phyloP scores from a whole-genome alignment of 129 eudicot genomes.

The Kitagawia praeruptora region DNA sequence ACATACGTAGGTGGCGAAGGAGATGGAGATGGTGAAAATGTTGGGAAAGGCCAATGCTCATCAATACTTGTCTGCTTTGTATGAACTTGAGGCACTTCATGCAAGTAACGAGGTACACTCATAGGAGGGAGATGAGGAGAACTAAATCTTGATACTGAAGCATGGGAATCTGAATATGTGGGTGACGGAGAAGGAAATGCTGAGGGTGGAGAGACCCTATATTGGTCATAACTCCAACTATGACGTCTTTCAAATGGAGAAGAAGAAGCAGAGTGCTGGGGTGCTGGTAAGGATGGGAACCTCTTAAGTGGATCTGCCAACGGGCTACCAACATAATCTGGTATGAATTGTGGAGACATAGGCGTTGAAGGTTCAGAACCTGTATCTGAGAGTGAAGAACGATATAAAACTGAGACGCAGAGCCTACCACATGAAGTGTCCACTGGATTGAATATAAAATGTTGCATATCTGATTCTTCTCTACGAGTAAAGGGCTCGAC shows the following conservation, averaged over 20 bases:
- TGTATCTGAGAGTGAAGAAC: slow-evolving; percentile 40
- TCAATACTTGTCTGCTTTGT: slow-evolving; percentile 39
- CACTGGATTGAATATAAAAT: slow-evolving; percentile 61
- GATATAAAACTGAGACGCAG: slow-evolving; percentile 63
- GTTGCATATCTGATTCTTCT: slow-evolving; percentile 81
- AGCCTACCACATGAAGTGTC: slow-evolving; percentile 83
- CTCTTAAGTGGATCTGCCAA: slow-evolving; percentile 69
- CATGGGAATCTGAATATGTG: slow-evolving; percentile 62
- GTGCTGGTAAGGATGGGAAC: slow-evolving; percentile 48
- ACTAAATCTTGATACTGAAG: slow-evolving; percentile 35
- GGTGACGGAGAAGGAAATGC: slow-evolving; percentile 71
- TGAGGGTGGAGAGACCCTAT: slow-evolving; percentile 49
- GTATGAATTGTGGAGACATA: slow-evolving; percentile 70
- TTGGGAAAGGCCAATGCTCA: slow-evolving; percentile 64
- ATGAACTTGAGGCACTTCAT: slow-evolving; percentile 42
- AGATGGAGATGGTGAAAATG: slow-evolving; percentile 62
- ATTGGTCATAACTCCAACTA: slow-evolving; percentile 78
- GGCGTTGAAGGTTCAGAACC: slow-evolving; percentile 71
- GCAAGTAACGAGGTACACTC: slow-evolving; percentile 36
- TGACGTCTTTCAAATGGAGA: slow-evolving; percentile 70
- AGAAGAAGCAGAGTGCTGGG: slow-evolving; percentile 50
- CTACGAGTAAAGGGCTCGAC: slow-evolving; percentile 62
- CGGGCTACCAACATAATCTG: slow-evolving; percentile 92
- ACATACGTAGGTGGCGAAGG: slow-evolving; percentile 71
- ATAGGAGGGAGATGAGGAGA: slow-evolving; percentile 51